Conservation (phyloP, 805 yeast genomes). For the Teunomyces kruisii region DNA sequence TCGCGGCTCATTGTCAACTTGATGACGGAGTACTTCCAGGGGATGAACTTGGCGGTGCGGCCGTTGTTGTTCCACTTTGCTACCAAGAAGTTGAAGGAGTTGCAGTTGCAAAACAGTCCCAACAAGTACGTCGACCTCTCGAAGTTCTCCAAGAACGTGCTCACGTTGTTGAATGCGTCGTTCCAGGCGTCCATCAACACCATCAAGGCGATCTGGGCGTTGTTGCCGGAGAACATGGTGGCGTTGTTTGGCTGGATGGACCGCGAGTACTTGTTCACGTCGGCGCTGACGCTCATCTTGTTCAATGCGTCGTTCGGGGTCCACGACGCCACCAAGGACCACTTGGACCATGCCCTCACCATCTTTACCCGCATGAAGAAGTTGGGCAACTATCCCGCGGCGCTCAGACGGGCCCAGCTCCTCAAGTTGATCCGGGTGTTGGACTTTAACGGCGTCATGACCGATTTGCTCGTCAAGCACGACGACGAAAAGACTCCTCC, state of each 20-base stretch:
- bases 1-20: conserved; percentile 69
- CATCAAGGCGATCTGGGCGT: conserved; percentile 69
- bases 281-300: conserved; percentile 69
- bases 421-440: conserved; percentile 62
- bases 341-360: conserved; percentile 68
- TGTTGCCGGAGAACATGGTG: conserved; percentile 76
- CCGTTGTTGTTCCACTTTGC: conserved; percentile 78
- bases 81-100: conserved; percentile 57
- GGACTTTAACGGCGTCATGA: conserved; percentile 68
- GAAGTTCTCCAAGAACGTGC: conserved; percentile 63
- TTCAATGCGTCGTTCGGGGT: conserved; percentile 82
- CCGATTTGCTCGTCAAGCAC: conserved; percentile 54
- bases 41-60: conserved; percentile 74
- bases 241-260: conserved; percentile 88
- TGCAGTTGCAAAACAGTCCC: conserved; percentile 35
- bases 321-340: conserved; percentile 70
- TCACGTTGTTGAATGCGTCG: conserved; percentile 71
- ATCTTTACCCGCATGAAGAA: conserved; percentile 75
- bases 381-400: conserved; percentile 79
- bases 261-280: conserved; percentile 74
- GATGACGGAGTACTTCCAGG: conserved; percentile 83
- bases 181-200: conserved; percentile 81
- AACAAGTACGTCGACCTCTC: conserved; percentile 64
- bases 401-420: conserved; percentile 68
- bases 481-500: conserved; percentile 39